Evolutionary conservation across 2,329 filamentous ascomycete genomes (phyloP), one percentile per base, ranked within the genome.

Genomic region (Periconia digitata): DNA sequence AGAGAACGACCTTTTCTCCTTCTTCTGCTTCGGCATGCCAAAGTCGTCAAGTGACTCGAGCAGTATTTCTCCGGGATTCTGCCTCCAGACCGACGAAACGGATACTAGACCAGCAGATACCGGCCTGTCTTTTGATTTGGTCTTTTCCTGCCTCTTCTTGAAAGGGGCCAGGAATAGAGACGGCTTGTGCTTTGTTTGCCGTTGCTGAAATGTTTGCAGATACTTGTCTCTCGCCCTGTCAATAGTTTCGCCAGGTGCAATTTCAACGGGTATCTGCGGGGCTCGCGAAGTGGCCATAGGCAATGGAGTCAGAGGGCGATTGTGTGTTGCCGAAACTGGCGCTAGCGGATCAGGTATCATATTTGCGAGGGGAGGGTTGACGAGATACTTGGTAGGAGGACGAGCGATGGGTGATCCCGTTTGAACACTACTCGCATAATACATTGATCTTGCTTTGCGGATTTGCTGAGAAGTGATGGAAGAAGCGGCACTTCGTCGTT

Each of bases 1-100:
- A 0, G 86, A 89, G 13, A 84, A 81, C 24, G 83, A 84, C 20
- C 86, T 77, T 10, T 82, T 80, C 43, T 79, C 84, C 23, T 73
- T 62, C 3, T 80, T 77, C 17, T 70, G 55, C 2, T 46, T 56
- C 5, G 60, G 58, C 38, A 62, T 54, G 36, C 43, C 46, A 37
- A 59, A 59, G 2, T 66, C 63, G 13, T 34, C 50, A n/a, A 60
- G n/a, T 13, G 51, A 51, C 3, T 60, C 57, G 1, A 42, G 16
- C 35, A 17, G 59, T 21, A 49, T 46, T 3, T 60, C 57, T 3
- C 39, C 40, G 2, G 46, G 32, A 36, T 24, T 62, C 18, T 52
- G 49, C 21, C 53, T 51, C 15, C 38, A 50, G n/a, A 34, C 44
- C 6, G 40, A 27, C 8, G 49, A 47, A 2, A 65, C 51, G 48